Evolutionary conservation across 2,329 filamentous ascomycete species (phyloP), one percentile per base, ranked within the genome.

Genomic region (Sarocladium strictum): DNA sequence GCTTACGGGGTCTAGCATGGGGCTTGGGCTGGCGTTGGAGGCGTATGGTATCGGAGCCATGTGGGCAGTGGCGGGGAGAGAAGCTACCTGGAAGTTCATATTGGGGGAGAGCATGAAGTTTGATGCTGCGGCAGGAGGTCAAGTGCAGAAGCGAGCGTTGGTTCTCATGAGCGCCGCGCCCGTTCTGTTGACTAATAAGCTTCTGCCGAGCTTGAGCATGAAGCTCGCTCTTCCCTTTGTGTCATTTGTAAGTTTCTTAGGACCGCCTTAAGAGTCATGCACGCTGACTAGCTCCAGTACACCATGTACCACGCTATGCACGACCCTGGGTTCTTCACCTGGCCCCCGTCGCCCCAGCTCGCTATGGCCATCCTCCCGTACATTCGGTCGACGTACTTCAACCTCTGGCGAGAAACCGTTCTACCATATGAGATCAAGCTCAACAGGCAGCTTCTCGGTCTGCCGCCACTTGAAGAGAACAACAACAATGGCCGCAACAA

Each of bases 311-410:
- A 77, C 24, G 62, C 76, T 33, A 68, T 75, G 53, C 69, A 74
- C 41, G 69, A 78, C 38, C 68, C 73, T 27, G 63, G 73, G n/a
- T 69, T 76, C 49, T 67, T 77, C 19, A 62, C 65, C 14, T 83
- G 80, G 80, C 80, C 80, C 1, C 79, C 79, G 0, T 76, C 78
- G 0, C 75, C 78, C 1, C 70, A 74, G 37, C 75, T 79, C 56
- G 76, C 73, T n/a, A 64, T 82, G 53, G 69, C 74, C 1, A 58
- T 76, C 2, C 74, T 81, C 57, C 80, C 80, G 0, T 74, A 73
- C 41, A 63, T 75, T 3, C 69, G 70, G 32, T 68, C 67, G 40
- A 58, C 74, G 9, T 80, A 83, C 62, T 69, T 71, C 57, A 70
- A 69, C 53, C 38, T 80, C 2, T 77, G 78, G 62, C 71, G 69